Evolutionary conservation across 176 grass and related monocot genomes (phyloP).

Genomic region (Cenchrus americanus): DNA sequence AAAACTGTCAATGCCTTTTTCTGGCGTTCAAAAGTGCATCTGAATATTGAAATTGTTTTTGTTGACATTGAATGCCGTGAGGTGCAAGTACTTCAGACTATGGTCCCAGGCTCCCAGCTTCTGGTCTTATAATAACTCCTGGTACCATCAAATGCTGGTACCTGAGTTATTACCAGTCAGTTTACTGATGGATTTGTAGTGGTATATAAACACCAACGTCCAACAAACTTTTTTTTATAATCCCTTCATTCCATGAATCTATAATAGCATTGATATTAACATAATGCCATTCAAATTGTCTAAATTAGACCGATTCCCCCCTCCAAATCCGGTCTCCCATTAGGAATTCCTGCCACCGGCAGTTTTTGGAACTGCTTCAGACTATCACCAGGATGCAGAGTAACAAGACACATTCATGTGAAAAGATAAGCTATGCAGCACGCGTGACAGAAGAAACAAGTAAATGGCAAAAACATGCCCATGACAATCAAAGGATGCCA

Average conservation of each 20-base stretch:
- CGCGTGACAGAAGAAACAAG: not conserved
- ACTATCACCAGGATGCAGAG: not conserved
- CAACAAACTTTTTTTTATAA: not conserved
- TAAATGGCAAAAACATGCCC: not conserved
- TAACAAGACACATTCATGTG: not conserved
- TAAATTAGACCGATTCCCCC: not conserved
- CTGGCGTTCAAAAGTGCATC: not conserved
- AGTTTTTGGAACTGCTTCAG: not conserved
- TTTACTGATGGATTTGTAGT: not conserved
- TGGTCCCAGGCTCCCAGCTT: conserved; percentile 8
- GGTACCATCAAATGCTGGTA: not conserved
- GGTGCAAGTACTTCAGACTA: not conserved
- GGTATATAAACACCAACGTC: not conserved
- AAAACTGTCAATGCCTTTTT: not conserved
- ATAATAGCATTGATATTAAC: not conserved
- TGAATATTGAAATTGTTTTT: not conserved
- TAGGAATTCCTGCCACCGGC: not conserved
- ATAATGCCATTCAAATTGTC: not conserved
- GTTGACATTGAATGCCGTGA: conserved; percentile 4
- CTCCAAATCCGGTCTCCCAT: not conserved
- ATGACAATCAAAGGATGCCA: conserved; percentile 4
- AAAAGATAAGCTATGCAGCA: conserved; percentile 1
- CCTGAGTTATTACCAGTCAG: not conserved
- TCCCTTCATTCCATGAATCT: not conserved
- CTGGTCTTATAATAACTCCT: not conserved